Conservation (phyloP, 768 basidiomycete species). For the Russula brevipes region DNA sequence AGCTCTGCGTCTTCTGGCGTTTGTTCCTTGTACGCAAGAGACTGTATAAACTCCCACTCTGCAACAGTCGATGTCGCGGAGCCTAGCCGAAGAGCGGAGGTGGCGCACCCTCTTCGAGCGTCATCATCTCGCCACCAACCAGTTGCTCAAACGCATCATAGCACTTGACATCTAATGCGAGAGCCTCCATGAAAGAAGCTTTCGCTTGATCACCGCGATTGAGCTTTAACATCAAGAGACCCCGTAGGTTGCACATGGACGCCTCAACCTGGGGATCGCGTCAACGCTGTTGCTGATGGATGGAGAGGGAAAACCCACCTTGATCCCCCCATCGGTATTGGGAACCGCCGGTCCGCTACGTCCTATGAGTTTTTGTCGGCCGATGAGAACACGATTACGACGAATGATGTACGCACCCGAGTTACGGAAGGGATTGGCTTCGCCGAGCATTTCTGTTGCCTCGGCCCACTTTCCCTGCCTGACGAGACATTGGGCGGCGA, state of each 20-base stretch:
- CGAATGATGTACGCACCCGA: slow-evolving; percentile 42
- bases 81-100: slow-evolving; percentile 6
- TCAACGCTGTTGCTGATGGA: not conserved
- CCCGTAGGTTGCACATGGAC: slow-evolving; percentile 93
- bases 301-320: slow-evolving; percentile 44
- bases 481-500: slow-evolving; percentile 93
- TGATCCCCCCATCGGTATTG: slow-evolving; percentile 88
- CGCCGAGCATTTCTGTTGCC: slow-evolving; percentile 89
- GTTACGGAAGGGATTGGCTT: slow-evolving; percentile 81
- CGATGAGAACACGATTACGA: slow-evolving; percentile 17
- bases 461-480: slow-evolving; percentile 89
- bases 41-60: slow-evolving; percentile 97
- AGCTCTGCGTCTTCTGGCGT: slow-evolving; percentile 86
- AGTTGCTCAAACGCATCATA: slow-evolving; percentile 93
- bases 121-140: slow-evolving; percentile 92
- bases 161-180: slow-evolving; percentile 92
- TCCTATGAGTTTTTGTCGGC: slow-evolving; percentile 33
- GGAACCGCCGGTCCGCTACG: slow-evolving; percentile 66
- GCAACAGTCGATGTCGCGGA: not conserved
- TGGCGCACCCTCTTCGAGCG: slow-evolving; percentile 80
- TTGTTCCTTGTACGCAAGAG: slow-evolving; percentile 76
- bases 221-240: slow-evolving; percentile 88
- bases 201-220: slow-evolving; percentile 90
- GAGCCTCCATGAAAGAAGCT: slow-evolving; percentile 91
- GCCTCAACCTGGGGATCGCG: slow-evolving; percentile 70